Base-by-base conservation (phyloP, 2,329 filamentous ascomycete genomes). In the Colletotrichum eremochloae region DNA sequence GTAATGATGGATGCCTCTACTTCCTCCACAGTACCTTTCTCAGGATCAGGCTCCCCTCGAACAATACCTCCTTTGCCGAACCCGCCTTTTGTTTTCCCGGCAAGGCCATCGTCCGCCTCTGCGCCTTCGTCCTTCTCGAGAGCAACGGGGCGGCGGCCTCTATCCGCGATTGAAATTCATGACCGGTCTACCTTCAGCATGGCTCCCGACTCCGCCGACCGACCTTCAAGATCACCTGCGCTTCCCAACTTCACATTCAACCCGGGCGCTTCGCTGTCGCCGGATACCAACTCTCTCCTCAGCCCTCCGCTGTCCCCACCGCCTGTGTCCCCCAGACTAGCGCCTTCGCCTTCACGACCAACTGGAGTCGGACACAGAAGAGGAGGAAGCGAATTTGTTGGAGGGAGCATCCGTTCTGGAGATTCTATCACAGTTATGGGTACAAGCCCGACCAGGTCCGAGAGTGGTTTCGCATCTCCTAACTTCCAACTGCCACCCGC, bases 341-440 rank as follows among this genome's bases (percentile, higher is more conserved):
- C 84, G 24, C 88, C 90, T n/a, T 87, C 89, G 8, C 86, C 91
- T 24, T 85, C 87, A 29, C 86, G 89, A 72, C 84, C 88, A 33
- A 83, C 84, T 42, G 90, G 91, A 31, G 93, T 95, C 79, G 91
- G 92, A 40, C 95, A 97, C 80, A 88, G 92, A 77, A 89, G 95
- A 77, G 93, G 93, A 66, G 93, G 91, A 38, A 97, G 95, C 79
- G 95, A 97, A 80, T 95, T 97, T 77, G 93, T 97, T 58, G 94
- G 94, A 48, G 93, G 93, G 9, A 92, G 92, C 76, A 82, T 88
- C 75, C 85, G 90, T 76, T 81, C 86, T 81, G 83, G 89, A 15
- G 89, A 87, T 60, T 85, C 87, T 0, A 89, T 90, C 62, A 87
- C 88, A 12, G 83, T 90, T 9, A 86, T 93, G 83, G 93, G 90